Evolutionary conservation across 495 filamentous ascomycete genomes (phyloP), one percentile per base, ranked within the genome.

Genomic region (Neurospora tetrasperma): DNA sequence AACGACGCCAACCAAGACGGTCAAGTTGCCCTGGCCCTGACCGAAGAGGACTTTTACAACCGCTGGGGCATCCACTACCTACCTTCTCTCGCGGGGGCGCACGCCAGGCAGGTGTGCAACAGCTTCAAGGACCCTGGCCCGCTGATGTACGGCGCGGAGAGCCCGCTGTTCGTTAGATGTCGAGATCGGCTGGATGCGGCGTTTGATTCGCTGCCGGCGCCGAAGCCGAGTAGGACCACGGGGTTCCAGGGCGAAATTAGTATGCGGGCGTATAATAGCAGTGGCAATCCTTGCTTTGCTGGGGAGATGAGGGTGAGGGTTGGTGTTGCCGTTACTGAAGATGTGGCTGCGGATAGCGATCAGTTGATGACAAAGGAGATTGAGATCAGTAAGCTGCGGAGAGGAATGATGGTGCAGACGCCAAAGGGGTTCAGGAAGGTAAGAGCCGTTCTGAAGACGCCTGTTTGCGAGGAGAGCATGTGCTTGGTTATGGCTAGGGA

Each of bases 121-220:
- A 78, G 79, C 9, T 85, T 85, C 80, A 84, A 83, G 72, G 84
- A 86, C 69, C 76, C 82, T 2, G 84, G 84, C 18, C 83, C 84
- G 20, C 76, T 83, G 38, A 79, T 77, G 74, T 85, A 84, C 71
- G 82, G 84, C 43, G 11, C 20, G 5, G 40, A 75, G 5, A 83
- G 81, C 71, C 75, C 74, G 23, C 77, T 85, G 40, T 85, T 86
- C 72, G 42, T 71, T 11, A 39, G 16, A 31, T 85, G 81, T 69
- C 74, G 84, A n/a, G 79, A 84, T 42, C 14, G 54, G 7, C 76
- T 85, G 8, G 80, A 85, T 42, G 70, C 46, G 20, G 78, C 80
- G 3, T 85, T 85, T 70, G 81, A 85, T 41, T 27, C 27, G 18
- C 72, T 85, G 20, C 83, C 82, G 3, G 73, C 83, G 39, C 84